These are phyloP conservation scores for Fusarium domesticum DNA, from an alignment of 2,329 filamentous ascomycete species.

Conservation along the genomic window DNA sequence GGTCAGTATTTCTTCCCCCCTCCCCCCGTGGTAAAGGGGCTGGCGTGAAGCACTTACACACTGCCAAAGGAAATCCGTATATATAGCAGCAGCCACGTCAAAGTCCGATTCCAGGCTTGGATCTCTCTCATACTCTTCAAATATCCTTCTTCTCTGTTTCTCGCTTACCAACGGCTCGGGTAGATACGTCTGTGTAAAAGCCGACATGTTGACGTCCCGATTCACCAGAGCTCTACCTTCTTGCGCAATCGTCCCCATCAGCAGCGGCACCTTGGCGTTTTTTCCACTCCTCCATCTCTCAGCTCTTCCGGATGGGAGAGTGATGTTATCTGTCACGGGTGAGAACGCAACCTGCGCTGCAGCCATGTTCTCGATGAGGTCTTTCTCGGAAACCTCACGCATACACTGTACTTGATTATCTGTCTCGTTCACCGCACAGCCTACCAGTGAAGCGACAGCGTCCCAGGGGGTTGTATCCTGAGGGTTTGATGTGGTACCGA, in stretches of 20 bases:
- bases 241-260: constrained; percentile 26
- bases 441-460: constrained; percentile 9
- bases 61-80: constrained; percentile 28
- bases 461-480: constrained; percentile 14
- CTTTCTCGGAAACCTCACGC: constrained; percentile 10
- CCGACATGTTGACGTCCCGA: constrained; percentile 17
- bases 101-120: constrained; percentile 17
- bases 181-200: constrained; percentile 20
- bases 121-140: constrained; percentile 17
- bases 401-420: constrained; percentile 21
- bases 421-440: constrained; percentile 9
- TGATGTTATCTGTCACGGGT: constrained; percentile 20
- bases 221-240: constrained; percentile 26
- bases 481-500: constrained; percentile 7
- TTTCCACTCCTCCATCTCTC: constrained; percentile 20
- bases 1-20: constrained; percentile 2
- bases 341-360: constrained; percentile 3
- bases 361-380: constrained; percentile 16
- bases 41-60: constrained; percentile 20
- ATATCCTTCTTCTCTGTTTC: constrained; percentile 10
- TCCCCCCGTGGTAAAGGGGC: neutral
- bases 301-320: constrained; percentile 12
- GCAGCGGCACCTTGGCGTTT: constrained; percentile 21
- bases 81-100: constrained; percentile 26
- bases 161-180: constrained; percentile 7